Conservation (phyloP, 345 rosid species). For the Linum usitatissimum region DNA sequence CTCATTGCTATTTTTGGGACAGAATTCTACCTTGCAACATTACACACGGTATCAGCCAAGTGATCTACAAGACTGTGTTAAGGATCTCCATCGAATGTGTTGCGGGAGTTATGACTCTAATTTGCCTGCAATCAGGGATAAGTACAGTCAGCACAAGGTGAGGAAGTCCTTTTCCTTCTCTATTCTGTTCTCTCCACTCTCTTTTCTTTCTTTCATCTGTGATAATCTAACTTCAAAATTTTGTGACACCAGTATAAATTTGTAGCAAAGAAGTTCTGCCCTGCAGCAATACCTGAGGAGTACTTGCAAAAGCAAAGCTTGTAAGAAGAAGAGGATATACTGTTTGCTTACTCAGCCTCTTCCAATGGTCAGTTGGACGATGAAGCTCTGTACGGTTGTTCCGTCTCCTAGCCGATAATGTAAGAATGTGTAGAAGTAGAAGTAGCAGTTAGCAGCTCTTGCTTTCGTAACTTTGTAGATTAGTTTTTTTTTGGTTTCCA, state of each 20-base stretch:
- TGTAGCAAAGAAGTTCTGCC: conserved; percentile 21
- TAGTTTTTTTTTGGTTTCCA: too few species aligned
- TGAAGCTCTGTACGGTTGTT: too few species aligned
- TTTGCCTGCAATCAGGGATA: conserved; percentile 24
- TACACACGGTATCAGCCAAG: conserved; percentile 23
- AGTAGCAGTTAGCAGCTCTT: too few species aligned
- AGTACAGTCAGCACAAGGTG: conserved; percentile 28
- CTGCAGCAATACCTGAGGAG: conserved; percentile 9
- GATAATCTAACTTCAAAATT: background rate
- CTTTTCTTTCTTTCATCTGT: background rate
- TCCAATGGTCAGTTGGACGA: background rate
- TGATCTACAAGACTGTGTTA: conserved; percentile 20
- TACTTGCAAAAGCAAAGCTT: conserved; percentile 4
- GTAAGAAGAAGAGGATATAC: background rate
- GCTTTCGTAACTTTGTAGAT: too few species aligned
- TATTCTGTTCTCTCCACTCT: background rate
- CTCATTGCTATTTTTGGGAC: background rate
- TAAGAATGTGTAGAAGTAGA: too few species aligned
- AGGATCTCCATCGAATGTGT: conserved; percentile 20
- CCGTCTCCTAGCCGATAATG: too few species aligned
- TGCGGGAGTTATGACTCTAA: conserved; percentile 8
- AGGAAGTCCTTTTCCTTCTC: background rate
- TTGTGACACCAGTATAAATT: conserved; percentile 16
- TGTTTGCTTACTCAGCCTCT: too few species aligned
- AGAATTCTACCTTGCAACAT: conserved; percentile 18